These are phyloP conservation scores for Lactifluus pinguis DNA, from an alignment of 768 basidiomycete genomes.

Conservation along the genomic window DNA sequence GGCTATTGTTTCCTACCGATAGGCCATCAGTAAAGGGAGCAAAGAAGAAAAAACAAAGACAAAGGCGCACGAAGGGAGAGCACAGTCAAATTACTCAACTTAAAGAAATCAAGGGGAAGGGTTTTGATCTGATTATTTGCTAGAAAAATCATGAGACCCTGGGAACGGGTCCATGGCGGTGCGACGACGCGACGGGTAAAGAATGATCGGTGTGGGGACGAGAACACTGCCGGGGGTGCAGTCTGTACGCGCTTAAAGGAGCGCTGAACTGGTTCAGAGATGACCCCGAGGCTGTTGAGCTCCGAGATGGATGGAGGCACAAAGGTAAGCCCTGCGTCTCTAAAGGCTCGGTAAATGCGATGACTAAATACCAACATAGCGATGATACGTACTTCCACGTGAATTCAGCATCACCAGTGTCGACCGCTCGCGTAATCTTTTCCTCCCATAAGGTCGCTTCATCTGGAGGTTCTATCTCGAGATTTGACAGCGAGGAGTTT, in stretches of 20 bases:
- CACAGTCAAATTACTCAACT: constrained; percentile 16
- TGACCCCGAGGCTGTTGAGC: constrained; percentile 10
- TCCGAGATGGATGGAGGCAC: constrained; percentile 7
- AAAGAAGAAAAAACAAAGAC: neutral
- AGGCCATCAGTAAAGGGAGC: neutral
- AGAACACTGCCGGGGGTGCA: constrained; percentile 9
- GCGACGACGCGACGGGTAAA: neutral
- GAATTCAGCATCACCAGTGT: constrained; percentile 11
- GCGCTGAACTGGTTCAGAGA: constrained; percentile 1
- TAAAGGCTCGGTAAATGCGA: neutral
- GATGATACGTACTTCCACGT: constrained; percentile 8
- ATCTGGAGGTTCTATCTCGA: constrained; percentile 7
- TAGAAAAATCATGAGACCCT: constrained; percentile 15
- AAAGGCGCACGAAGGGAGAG: constrained; percentile 15
- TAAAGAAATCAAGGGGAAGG: constrained; percentile 16
- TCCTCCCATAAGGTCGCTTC: constrained; percentile 10
- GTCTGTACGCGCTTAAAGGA: constrained; percentile 14
- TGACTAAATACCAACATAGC: neutral
- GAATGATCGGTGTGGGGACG: constrained; percentile 1
- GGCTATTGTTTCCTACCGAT: constrained; percentile 13
- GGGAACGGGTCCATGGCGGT: neutral
- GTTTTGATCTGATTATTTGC: constrained; percentile 14
- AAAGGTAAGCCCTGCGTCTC: constrained; percentile 9
- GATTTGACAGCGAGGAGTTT: neutral
- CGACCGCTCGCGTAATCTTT: constrained; percentile 9